Percentiles rank a stretch among this genome's conserved stretches.
These are phyloP conservation scores for Aspergillus pseudotamarii DNA, from an alignment of 2,329 filamentous ascomycete species.

Conservation along the genomic window DNA sequence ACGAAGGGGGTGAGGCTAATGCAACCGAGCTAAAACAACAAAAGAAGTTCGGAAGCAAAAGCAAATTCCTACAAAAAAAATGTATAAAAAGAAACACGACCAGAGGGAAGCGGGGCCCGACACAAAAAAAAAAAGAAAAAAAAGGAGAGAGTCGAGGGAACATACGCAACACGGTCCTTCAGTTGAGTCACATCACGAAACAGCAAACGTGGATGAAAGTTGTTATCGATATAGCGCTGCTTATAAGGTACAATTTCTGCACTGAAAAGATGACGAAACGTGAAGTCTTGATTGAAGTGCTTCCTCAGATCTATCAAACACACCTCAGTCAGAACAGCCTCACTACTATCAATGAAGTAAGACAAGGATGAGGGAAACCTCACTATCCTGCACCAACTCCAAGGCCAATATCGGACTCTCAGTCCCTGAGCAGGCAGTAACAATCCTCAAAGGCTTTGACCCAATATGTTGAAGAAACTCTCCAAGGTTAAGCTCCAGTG, in stretches of 20 bases:
- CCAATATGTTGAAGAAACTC: slow-evolving; percentile 45
- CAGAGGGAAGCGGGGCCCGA: too few species aligned
- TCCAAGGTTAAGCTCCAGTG: slow-evolving; percentile 39
- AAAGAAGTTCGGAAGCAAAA: background rate
- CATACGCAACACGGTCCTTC: slow-evolving; percentile 53
- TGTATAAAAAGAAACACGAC: background rate
- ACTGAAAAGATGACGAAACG: slow-evolving; percentile 61
- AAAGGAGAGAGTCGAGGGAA: slow-evolving; percentile 1
- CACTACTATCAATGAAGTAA: background rate
- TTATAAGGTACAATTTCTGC: slow-evolving; percentile 67
- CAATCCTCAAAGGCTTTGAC: slow-evolving; percentile 56
- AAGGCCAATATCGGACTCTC: slow-evolving; percentile 72
- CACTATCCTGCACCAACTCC: slow-evolving; percentile 56
- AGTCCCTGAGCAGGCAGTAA: slow-evolving; percentile 77
- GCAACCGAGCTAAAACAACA: too few species aligned
- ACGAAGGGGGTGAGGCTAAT: background rate
- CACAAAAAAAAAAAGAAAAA: too few species aligned
- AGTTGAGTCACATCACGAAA: slow-evolving; percentile 65
- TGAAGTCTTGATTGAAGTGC: slow-evolving; percentile 39
- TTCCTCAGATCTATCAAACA: slow-evolving; percentile 36
- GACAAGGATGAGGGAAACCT: slow-evolving; percentile 13
- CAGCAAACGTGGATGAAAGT: slow-evolving; percentile 56
- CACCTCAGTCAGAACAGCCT: background rate
- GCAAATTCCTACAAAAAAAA: background rate
- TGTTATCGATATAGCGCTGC: slow-evolving; percentile 65